These are phyloP conservation scores for Paramecium octaurelia DNA, from an alignment of 73 alveolate species.

Conservation along the genomic window DNA sequence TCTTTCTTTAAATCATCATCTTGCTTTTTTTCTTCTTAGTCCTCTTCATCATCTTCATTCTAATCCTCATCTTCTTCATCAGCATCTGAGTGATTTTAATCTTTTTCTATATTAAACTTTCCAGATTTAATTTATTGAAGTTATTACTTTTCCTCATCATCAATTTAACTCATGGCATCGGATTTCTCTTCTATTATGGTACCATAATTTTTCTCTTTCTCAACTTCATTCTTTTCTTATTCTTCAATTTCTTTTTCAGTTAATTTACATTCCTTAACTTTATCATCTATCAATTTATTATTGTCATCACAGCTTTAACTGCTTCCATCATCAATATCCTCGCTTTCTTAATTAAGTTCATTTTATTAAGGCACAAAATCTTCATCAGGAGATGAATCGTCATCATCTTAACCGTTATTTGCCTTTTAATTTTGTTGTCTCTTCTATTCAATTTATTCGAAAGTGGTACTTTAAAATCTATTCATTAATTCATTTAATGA, in stretches of 20 bases:
- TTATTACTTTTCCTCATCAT: background rate
- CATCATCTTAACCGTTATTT: background rate
- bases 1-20: background rate
- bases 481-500: background rate
- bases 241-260: background rate
- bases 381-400: conserved; percentile 18
- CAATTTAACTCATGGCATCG: background rate
- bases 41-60: background rate
- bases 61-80: background rate
- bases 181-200: background rate
- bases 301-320: background rate
- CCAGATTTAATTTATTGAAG: background rate
- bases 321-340: conserved; percentile 5
- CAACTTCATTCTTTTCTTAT: background rate
- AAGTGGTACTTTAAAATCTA: conserved; percentile 3
- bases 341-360: background rate
- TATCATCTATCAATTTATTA: background rate
- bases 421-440: background rate
- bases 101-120: background rate
- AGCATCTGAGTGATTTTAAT: background rate
- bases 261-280: background rate
- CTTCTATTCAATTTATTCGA: background rate
- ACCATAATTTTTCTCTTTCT: background rate
- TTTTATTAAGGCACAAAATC: background rate
- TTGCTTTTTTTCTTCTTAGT: background rate